These are phyloP conservation scores for Akanthomyces dipterigenus DNA, from an alignment of 2,329 filamentous ascomycete species.

Conservation along the genomic window DNA sequence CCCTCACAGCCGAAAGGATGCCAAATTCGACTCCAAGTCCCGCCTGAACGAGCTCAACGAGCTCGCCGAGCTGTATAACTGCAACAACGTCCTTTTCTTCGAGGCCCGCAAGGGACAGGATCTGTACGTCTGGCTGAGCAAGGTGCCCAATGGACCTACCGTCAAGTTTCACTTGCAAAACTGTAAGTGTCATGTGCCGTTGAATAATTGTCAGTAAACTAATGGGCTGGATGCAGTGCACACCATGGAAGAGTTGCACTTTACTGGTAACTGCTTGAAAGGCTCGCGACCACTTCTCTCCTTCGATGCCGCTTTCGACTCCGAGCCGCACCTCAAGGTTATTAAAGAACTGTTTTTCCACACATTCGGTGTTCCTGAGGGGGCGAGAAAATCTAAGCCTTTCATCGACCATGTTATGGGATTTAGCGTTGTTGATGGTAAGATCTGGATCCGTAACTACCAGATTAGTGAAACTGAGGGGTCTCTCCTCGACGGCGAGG, in stretches of 20 bases:
- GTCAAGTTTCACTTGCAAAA: constrained; percentile 72
- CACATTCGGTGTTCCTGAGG: constrained; percentile 86
- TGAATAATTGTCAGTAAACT: constrained; percentile 13
- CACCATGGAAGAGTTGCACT: constrained; percentile 95
- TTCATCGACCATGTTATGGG: constrained; percentile 94
- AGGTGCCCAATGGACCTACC: constrained; percentile 66
- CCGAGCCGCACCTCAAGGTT: constrained; percentile 69
- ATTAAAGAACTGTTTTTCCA: constrained; percentile 88
- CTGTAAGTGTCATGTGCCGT: constrained; percentile 34
- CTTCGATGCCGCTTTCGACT: constrained; percentile 83
- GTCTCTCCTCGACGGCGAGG: constrained; percentile 36
- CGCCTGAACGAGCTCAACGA: constrained; percentile 80
- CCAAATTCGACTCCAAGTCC: constrained; percentile 94
- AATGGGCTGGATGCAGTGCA: constrained; percentile 53
- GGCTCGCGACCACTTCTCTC: constrained; percentile 85
- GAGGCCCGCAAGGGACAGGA: constrained; percentile 93
- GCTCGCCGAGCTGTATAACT: constrained; percentile 71
- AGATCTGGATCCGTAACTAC: constrained; percentile 94
- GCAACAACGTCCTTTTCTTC: constrained; percentile 92
- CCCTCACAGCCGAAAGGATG: constrained; percentile 88
- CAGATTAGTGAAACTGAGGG: constrained; percentile 80
- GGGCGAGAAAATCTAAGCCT: constrained; percentile 83
- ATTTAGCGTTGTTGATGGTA: constrained; percentile 84
- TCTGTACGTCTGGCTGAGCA: constrained; percentile 88
- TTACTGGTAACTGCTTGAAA: constrained; percentile 94